Base-by-base conservation (phyloP, 371 early-diverging fungal genomes). In the Rhizopus sp. region DNA sequence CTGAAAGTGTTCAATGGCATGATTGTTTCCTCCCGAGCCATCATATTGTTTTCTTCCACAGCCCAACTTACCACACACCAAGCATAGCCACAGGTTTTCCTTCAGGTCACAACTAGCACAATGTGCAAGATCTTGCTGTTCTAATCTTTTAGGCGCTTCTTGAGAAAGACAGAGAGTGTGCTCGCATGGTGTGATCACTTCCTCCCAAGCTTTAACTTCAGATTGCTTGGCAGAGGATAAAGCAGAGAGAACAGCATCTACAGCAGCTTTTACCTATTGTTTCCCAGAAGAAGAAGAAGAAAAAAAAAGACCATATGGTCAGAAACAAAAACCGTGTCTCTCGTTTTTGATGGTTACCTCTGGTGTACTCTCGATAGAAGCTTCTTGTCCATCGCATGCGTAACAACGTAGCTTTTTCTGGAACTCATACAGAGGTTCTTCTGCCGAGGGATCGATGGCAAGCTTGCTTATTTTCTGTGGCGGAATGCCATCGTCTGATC, bases 21-120 rank as follows among this genome's bases (percentile, higher is more conserved):
- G 99, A 31, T 96, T 93, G 72, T 99, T 99, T n/a, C 99, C 99
- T n/a, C 96, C 96, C n/a, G 87, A 74, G 3, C 99, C 99, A 46
- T 94, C 99, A 70, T 88, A 96, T 70, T 99, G 99, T 55, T 86
- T 82, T 50, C 93, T 84, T 34, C 93, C 93, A 66, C 93, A 93
- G 5, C 90, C 91, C 4, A 91, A 76, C 39, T 78, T 81, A 15
- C 93, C 93, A 57, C 93, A 93, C 0, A 76, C 74, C 38, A 93
- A 71, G 62, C 93, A 93, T 31, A 91, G 62, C 93, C 93, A 93
- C 37, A 93, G 68, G 59, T 93, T 93, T 54, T 89, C 87, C 2
- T 81, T 86, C 37, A 98, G 77, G 0, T 96, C 98, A 70, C 99
- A 99, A 15, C 80, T 59, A 46, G 75, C 77, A 71, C 97, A 96